Evolutionary conservation across 768 basidiomycete species (phyloP), one percentile per base, ranked within the genome.

Genomic region (Pleurotus cornucopiae): DNA sequence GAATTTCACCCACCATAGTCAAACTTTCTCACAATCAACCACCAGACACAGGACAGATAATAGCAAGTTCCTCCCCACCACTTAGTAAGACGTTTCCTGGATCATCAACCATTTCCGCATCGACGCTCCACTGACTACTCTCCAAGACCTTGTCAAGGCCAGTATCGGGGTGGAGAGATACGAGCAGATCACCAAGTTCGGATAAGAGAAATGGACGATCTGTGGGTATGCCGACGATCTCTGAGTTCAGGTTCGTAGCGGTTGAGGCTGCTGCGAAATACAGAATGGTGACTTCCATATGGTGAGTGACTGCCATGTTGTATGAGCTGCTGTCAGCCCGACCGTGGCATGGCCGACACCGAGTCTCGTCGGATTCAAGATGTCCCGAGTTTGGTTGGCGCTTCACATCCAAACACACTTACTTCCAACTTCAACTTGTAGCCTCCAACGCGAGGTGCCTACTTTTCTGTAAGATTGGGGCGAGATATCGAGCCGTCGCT

Each of bases 41-140:
- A 4, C 91, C 91, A 52, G 88, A 89, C 0, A 92, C 89, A 6
- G 88, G 90, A 61, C 86, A 87, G 43, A 93, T 92, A 21, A 92
- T 77, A 12, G 85, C 89, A 6, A 91, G 81, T 62, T 89, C 86
- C 67, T 92, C 89, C 18, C 88, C 89, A 9, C 88, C 87, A 45
- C 68, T 76, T 46, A 93, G 67, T 11, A 71, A 56, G 16, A 81
- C 70, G 0, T 59, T 58, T n/a, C 73, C 70, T 2, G 78, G 77
- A 58, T 85, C 76, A 11, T 86, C 82, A 1, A 90, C 78, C 88
- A 91, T 91, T 70, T 89, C 88, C 52, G 78, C 86, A 63, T 91
- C 73, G 11, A 92, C 88, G 63, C 89, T 89, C 89, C 91, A 91
- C 65, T 80, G 80, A 61, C 85, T 85, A 30, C 74, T 70, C 46